phyloP scores from a whole-genome alignment of 352 stramenopile species.

The Globisporangium middletonii region DNA sequence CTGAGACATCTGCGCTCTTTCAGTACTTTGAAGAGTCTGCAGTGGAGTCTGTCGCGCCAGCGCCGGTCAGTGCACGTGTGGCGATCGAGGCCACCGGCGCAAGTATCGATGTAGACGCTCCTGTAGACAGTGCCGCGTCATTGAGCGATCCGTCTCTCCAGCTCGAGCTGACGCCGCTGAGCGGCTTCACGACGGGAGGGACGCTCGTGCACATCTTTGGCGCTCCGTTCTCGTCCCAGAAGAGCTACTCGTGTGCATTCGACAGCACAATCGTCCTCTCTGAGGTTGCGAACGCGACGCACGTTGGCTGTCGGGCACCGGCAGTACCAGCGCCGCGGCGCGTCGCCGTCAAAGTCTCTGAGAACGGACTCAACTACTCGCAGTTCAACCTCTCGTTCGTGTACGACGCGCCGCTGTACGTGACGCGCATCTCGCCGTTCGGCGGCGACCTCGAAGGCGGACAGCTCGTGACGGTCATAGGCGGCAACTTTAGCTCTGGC shows the following conservation, averaged over 20 bases:
- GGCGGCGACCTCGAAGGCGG: conserved; percentile 64
- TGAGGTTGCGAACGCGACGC: conserved; percentile 45
- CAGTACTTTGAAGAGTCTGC: conserved; percentile 23
- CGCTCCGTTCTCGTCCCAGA: conserved; percentile 18
- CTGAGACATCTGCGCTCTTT: conserved; percentile 26
- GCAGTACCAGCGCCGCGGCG: conserved; percentile 14
- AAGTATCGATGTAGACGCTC: conserved; percentile 44
- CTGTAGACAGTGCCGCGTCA: conserved; percentile 42
- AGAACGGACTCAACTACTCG: conserved; percentile 51
- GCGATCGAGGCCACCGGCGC: conserved; percentile 38
- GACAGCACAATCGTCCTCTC: conserved; percentile 29
- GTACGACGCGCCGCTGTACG: conserved; percentile 42
- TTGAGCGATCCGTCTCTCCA: conserved; percentile 15
- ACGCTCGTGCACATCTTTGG: conserved; percentile 49
- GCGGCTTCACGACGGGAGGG: conserved; percentile 39
- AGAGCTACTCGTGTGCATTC: conserved; percentile 49
- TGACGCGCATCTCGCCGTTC: conserved; percentile 49
- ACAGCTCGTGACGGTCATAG: conserved; percentile 41
- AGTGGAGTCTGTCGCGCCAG: conserved; percentile 23
- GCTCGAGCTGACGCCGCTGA: conserved; percentile 28
- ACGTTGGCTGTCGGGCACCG: conserved; percentile 56
- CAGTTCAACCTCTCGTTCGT: conserved; percentile 42
- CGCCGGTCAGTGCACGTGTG: neutral
- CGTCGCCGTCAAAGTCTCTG: conserved; percentile 42
- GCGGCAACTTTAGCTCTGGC: conserved; percentile 47